These are phyloP conservation scores for Panicum virgatum DNA, from an alignment of 202 grass and related monocot species.

Conservation along the genomic window DNA sequence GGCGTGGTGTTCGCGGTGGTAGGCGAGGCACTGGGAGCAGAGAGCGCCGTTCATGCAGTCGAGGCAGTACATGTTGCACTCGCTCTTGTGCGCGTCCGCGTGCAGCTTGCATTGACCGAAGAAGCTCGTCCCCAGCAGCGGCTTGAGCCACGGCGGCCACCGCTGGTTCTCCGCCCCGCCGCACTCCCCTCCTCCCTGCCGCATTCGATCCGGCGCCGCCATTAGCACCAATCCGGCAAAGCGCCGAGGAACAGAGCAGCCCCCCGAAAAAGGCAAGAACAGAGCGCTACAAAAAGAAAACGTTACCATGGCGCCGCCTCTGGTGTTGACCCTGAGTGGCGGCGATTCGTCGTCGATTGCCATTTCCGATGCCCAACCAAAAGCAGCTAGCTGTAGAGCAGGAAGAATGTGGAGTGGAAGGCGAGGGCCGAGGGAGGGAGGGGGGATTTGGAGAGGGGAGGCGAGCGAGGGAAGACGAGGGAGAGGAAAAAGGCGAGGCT, in stretches of 20 bases:
- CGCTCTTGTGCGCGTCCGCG: conserved; percentile 72
- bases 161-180: conserved; percentile 50
- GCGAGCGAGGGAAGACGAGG: not conserved
- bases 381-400: not conserved
- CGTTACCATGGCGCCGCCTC: conserved; percentile 54
- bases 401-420: not conserved
- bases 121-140: conserved; percentile 77
- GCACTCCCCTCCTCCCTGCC: conserved; percentile 37
- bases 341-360: conserved; percentile 60
- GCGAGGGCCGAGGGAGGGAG: no score
- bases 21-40: conserved; percentile 89
- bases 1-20: conserved; percentile 66
- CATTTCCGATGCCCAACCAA: conserved; percentile 40
- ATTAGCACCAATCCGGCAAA: not conserved
- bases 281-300: not conserved
- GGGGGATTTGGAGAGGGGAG: no score
- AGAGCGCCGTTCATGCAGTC: conserved; percentile 81
- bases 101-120: conserved; percentile 96
- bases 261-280: not conserved
- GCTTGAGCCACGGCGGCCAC: conserved; percentile 89
- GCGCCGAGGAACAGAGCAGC: not conserved
- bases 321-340: conserved; percentile 54
- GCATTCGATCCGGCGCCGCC: conserved; percentile 42
- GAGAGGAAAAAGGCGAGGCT: not conserved
- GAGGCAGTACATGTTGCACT: conserved; percentile 99